Evolutionary conservation across 2,329 filamentous ascomycete genomes (phyloP).

Genomic region (Geosmithia putterillii): DNA sequence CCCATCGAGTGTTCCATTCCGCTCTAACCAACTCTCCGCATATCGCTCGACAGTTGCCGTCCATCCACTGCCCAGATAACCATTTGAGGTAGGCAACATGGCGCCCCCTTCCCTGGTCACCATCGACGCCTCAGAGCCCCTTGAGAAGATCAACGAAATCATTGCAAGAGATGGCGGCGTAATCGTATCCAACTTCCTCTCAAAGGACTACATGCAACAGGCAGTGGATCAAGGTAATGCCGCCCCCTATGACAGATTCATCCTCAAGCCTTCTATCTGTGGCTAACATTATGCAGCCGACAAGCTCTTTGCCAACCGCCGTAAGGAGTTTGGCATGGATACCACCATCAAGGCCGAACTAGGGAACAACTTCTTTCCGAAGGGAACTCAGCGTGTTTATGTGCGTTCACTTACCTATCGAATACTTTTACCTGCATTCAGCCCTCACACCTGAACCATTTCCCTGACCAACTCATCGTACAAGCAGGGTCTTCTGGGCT

Average conservation of each 20-base stretch:
- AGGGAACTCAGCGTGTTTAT: neutral
- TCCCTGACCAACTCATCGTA: no score
- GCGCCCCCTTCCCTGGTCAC: neutral
- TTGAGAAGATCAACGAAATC: neutral
- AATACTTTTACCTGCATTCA: no score
- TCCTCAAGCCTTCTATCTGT: no score
- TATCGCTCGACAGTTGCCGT: no score
- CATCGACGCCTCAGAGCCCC: slow-evolving; percentile 1
- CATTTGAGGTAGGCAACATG: neutral
- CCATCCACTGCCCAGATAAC: no score
- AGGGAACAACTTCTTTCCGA: neutral
- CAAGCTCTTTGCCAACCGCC: neutral
- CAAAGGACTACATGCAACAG: neutral
- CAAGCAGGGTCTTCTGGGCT: neutral
- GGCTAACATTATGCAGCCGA: neutral
- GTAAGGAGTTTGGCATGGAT: neutral
- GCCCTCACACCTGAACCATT: no score
- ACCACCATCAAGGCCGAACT: neutral
- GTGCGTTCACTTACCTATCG: neutral
- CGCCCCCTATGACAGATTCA: no score
- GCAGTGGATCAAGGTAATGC: neutral
- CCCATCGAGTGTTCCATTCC: no score
- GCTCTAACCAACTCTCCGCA: no score
- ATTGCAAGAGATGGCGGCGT: slow-evolving; percentile 1
- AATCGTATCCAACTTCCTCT: slow-evolving; percentile 1